A percentile compares a stretch with the other conserved stretches of the same genome.
These are phyloP conservation scores for Aspergillus sp. DNA, from an alignment of 2,329 filamentous ascomycete genomes.

Conservation along the genomic window DNA sequence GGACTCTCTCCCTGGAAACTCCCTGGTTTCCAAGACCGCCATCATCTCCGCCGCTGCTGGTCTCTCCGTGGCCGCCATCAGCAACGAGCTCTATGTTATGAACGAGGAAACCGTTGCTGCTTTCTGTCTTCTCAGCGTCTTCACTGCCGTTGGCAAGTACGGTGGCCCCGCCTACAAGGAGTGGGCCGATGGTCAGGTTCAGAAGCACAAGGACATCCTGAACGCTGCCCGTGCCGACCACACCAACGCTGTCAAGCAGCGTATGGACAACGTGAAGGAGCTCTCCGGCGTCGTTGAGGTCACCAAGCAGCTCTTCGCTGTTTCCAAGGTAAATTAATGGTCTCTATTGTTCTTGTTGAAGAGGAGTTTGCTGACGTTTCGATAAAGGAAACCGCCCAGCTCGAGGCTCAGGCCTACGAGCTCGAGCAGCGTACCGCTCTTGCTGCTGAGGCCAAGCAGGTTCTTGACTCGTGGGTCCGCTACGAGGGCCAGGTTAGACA, in stretches of 20 bases:
- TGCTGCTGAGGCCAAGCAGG: conserved; percentile 85
- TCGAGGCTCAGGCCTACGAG: conserved; percentile 94
- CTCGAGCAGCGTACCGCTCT: conserved; percentile 94
- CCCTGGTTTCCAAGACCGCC: conserved; percentile 89
- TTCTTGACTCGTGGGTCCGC: conserved; percentile 97
- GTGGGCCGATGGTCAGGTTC: conserved; percentile 84
- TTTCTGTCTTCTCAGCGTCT: conserved; percentile 88
- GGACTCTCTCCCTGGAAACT: conserved; percentile 88
- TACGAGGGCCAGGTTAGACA: conserved; percentile 99
- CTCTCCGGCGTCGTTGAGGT: conserved; percentile 91
- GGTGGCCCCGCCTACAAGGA: conserved; percentile 86
- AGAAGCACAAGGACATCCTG: conserved; percentile 92
- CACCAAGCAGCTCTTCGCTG: conserved; percentile 94
- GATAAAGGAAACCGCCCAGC: conserved; percentile 85
- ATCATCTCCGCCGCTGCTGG: conserved; percentile 91
- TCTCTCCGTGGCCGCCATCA: conserved; percentile 89
- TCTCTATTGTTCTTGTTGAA: not conserved
- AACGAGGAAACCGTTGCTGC: conserved; percentile 98
- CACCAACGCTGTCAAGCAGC: conserved; percentile 88
- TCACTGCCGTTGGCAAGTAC: conserved; percentile 87
- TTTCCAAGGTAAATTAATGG: conserved; percentile 74
- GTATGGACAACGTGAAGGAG: conserved; percentile 92
- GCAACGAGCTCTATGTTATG: conserved; percentile 99
- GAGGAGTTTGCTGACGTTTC: conserved; percentile 4
- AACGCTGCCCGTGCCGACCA: conserved; percentile 93